Base-by-base conservation (phyloP, 1,139 yeast genomes). In the Tardiomyces digboiensis region DNA sequence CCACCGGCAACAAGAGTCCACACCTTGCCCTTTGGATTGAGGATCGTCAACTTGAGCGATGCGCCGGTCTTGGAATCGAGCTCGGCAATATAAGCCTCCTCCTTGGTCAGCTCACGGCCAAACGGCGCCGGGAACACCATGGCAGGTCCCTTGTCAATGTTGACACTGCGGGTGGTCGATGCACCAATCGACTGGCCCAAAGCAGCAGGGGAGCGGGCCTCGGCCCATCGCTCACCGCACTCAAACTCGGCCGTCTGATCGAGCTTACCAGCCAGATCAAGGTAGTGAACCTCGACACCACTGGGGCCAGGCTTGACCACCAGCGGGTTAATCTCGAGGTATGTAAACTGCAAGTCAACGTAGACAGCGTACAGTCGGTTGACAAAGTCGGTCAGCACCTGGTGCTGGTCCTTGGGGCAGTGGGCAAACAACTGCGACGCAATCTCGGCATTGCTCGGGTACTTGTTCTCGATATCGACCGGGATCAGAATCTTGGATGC, bases 81-180 rank as follows among this genome's bases (percentile, higher is more conserved):
- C 54, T 69, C 74, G 44, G 74, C 72, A 51, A 69, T 70, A 55
- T 68, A 69, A 22, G 71, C 70, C 58, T 69, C 74, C 54, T 70
- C 74, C 44, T 64, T 58, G 47, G 70, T 52, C 53, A 68, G 51
- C 48, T 69, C 74, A 41, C 74, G 68, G 39, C 74, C 74, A 48
- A 69, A 69, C 18, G 74, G 74, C 21, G 74, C 74, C 21, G 74
- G 74, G 66, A 70, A 69, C 42, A 59, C 70, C 73, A 69, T 69
- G 46, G 74, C 67, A 38, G 74, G 74, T 33, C 74, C 74, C 44
- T 68, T 69, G 49, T 69, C 74, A 40, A 65, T 54, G 47, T 51
- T 60, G 40, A 58, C 54, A 54, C 59, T 60, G 41, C 51, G 50
- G 36, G 50, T 44, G 16, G 50, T 14, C 29, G 52, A 39, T 37